Evolutionary conservation across 345 rosid genomes (phyloP).

Genomic region (Corchorus olitorius): DNA sequence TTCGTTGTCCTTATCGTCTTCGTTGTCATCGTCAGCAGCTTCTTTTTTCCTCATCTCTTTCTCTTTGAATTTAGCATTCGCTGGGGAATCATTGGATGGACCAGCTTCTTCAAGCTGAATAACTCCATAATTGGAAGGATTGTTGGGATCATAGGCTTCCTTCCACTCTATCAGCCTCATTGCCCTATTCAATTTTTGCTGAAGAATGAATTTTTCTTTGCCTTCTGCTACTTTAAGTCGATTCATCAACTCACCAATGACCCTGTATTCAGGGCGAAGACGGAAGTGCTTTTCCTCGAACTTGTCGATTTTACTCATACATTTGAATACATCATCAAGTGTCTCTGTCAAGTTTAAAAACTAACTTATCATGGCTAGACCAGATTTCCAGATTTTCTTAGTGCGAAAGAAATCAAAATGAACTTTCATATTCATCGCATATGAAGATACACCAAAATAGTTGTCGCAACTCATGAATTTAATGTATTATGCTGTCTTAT

Average conservation of each 20-base stretch:
- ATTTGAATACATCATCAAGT: constrained; percentile 69
- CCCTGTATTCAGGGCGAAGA: constrained; percentile 75
- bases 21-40: constrained; percentile 33
- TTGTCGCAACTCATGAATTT: background rate
- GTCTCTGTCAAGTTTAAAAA: constrained; percentile 46
- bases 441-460: background rate
- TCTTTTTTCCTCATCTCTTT: constrained; percentile 35
- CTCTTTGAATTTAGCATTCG: constrained; percentile 42
- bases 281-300: constrained; percentile 83
- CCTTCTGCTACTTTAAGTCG: constrained; percentile 82
- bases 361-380: background rate
- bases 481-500: background rate
- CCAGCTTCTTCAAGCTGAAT: constrained; percentile 49
- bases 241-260: constrained; percentile 89
- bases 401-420: background rate
- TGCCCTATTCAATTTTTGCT: constrained; percentile 84
- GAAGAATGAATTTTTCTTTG: constrained; percentile 83
- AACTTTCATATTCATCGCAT: background rate
- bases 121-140: constrained; percentile 76
- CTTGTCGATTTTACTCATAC: constrained; percentile 78
- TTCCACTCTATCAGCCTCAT: constrained; percentile 84
- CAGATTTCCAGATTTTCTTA: background rate
- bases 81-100: constrained; percentile 34
- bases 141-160: constrained; percentile 88
- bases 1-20: constrained; percentile 49